Evolutionary conservation across 768 basidiomycete species (phyloP).

Genomic region (Russula foetens): DNA sequence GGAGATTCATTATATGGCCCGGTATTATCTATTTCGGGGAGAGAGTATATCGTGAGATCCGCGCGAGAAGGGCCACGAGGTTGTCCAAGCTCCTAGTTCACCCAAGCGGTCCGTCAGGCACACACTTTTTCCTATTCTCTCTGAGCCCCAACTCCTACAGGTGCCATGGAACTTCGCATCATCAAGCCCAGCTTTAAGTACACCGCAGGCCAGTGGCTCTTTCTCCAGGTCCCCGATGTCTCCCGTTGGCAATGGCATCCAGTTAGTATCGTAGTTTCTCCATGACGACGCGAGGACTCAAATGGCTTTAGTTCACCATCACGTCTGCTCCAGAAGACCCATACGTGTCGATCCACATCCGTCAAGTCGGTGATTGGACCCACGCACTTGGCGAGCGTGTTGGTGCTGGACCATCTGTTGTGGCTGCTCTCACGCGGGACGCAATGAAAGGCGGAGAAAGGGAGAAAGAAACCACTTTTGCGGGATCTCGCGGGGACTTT

Average conservation of each 20-base stretch:
- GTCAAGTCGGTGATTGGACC: conserved; percentile 90
- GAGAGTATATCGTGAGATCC: conserved; percentile 74
- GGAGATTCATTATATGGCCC: conserved; percentile 90
- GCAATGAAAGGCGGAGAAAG: conserved; percentile 74
- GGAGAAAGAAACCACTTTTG: conserved; percentile 30
- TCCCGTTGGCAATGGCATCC: conserved; percentile 90
- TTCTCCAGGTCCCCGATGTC: conserved; percentile 81
- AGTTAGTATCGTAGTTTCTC: conserved; percentile 42
- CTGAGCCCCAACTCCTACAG: conserved; percentile 28
- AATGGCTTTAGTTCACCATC: conserved; percentile 67
- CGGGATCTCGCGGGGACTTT: conserved; percentile 62
- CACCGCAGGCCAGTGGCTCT: conserved; percentile 87
- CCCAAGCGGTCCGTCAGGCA: conserved; percentile 58
- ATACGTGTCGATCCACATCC: conserved; percentile 86
- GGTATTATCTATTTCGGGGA: conserved; percentile 87
- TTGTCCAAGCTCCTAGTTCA: conserved; percentile 85
- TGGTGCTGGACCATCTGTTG: conserved; percentile 69
- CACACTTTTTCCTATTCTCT: not conserved
- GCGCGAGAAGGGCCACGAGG: conserved; percentile 68
- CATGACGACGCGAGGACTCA: not conserved
- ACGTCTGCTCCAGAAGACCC: conserved; percentile 93
- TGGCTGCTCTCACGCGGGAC: conserved; percentile 68
- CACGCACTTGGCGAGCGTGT: conserved; percentile 77
- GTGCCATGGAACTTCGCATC: conserved; percentile 91
- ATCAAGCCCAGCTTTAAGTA: conserved; percentile 89